Base-by-base conservation (phyloP, 2,329 filamentous ascomycete species). In the Phaeomoniella chlamydospora region DNA sequence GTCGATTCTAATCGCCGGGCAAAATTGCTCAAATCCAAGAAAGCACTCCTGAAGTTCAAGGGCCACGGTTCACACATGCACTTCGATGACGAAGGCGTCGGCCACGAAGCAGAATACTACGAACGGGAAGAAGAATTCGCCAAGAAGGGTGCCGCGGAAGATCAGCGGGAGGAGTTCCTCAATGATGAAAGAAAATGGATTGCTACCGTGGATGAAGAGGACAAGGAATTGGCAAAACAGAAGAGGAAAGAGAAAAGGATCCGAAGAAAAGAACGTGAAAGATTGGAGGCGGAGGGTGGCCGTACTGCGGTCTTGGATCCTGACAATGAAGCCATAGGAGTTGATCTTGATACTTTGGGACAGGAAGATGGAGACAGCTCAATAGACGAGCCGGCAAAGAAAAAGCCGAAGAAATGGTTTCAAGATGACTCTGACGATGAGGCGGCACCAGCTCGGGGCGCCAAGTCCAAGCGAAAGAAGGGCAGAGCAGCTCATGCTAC, bases 1-100 rank as follows among this genome's bases (percentile, higher is more conserved):
- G 76, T 98, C 42, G 90, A 98, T 62, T 94, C 86, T 10, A 92
- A 96, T 57, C 84, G 90, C 15, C 79, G 86, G 46, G 88, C 94
- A 61, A 96, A 94, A 63, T 72, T 94, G n/a, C 72, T 96, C 45
- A 80, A 80, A 51, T 92, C 83, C 14, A 96, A 94, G 68, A 94
- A 94, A 69, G 82, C 92, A 58, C 72, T 94, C 45, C 71, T 85
- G 52, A 90, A 93, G 54, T 82, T 84, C 65, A 92, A 86, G 65
- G 83, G 85, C 51, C 81, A 80, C 52, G 81, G 84, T 10, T 78
- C 74, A 29, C 93, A 90, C 54, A 64, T 94, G 5, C 70, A 94
- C 4, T 98, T 88, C 55, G 88, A 96, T 59, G 87, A 94, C 33
- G 39, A 38, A 18, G 43, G 44, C 39, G 44, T 43, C 15, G 69